Evolutionary conservation across 306 rosid species (phyloP), one percentile per base, ranked within the genome.

Genomic region (Acmispon strigosus): DNA sequence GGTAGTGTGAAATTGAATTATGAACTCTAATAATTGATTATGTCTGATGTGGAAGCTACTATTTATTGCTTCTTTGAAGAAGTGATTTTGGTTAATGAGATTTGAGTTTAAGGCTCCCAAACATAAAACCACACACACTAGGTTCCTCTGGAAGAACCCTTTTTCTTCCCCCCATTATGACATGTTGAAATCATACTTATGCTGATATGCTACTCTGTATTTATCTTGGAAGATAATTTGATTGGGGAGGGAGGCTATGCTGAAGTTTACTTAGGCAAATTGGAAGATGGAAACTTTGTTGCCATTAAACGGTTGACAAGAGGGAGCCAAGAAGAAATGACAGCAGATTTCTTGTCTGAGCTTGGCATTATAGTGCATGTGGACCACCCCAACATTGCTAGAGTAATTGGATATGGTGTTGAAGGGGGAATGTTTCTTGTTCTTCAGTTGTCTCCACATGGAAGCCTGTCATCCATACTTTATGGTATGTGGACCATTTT

Each of bases 181-280:
- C 14, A 51, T 57, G 7, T 27, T 49, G 55, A 37, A 14, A 54
- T 53, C 43, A 12, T 69, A 18, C 43, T 22, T 64, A 63, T 44
- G 69, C 82, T 87, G 71, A 73, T 69, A 70, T 56, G 57, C 29
- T 66, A 41, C 19, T 22, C 1, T 76, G 14, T 75, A 29, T 65
- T 70, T 72, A 22, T 29, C 69, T 56, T n/a, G 80, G 53, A 73
- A 93, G 99, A 81, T 43, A 84, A 82, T 49, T 71, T 95, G 86
- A 87, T 95, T 72, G 99, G 99, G n/a, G 92, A 91, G 85, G 97
- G 99, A 81, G 99, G 99, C 55, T 95, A 91, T 82, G 97, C 99
- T 48, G 89, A 91, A 76, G 99, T 95, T 61, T 95, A 86, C 84
- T 84, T 81, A 69, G 99, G 99, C 0, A 77, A 81, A 74, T 72